Base-by-base conservation (phyloP, 2,329 filamentous ascomycete species). In the Phialophora expanda region DNA sequence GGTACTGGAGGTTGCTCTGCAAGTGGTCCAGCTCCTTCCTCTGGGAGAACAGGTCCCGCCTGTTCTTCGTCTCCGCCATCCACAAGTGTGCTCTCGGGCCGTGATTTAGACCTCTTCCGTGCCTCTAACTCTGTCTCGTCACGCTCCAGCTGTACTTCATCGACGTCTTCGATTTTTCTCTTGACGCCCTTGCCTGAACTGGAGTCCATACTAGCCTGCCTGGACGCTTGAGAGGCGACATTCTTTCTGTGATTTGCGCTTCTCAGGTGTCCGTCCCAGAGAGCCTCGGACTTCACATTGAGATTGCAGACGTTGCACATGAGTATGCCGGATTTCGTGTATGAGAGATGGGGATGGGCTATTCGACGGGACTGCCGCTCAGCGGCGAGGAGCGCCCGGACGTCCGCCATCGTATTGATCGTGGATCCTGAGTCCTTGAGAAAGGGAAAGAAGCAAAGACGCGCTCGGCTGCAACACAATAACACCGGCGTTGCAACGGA, bases 371-470 rank as follows among this genome's bases (percentile, higher is more conserved):
- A 86, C 63, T 88, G 87, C 70, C 91, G 88, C 78, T 94, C 90
- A 74, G 89, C 89, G 72, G 91, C 90, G 65, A 96, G 85, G 56
- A 96, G 86, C 41, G 90, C 86, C 73, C 92, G 89, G 28, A 92
- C 89, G 77, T 96, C 91, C 71, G 91, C 84, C 90, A 95, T 94
- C 41, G 22, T 53, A 26, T 22, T n/a, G 12, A 17, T 12, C 30
- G 17, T n/a, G 22, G 26, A 4, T 14, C 24, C 51, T 12, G 14
- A 14, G 2, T 53, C 24, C 28, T 34, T 34, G 26, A 34, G 53
- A 30, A 34, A 17, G 3, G 17, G 1, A 20, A 20, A 28, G 17
- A 55, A 34, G 28, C n/a, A 48, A 30, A 28, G 24, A 34, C 53
- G 28, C 28, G 53, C 14, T 55, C 17, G n/a, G 53, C 24, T n/a